Evolutionary conservation across 768 basidiomycete species (phyloP).

Genomic region (Leccinellum rugosiceps): DNA sequence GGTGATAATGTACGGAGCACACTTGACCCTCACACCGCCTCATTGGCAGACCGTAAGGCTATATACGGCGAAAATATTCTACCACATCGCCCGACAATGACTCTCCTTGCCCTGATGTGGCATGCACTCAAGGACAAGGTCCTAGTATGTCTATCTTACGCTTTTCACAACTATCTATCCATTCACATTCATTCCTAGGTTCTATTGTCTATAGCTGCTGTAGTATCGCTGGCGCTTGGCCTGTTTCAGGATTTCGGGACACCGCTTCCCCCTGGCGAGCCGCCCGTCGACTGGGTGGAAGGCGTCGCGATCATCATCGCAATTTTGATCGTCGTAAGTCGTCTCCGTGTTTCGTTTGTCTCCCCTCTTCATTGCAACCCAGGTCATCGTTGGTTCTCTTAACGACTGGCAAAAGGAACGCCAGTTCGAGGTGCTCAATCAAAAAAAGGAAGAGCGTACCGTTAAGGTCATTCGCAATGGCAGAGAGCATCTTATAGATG

Average conservation of each 20-base stretch:
- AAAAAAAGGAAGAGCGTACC: constrained; percentile 91
- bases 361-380: neutral
- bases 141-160: constrained; percentile 48
- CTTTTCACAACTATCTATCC: neutral
- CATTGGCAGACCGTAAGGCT: constrained; percentile 56
- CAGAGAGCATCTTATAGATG: constrained; percentile 67
- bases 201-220: constrained; percentile 86
- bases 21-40: constrained; percentile 32
- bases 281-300: constrained; percentile 96
- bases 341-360: neutral
- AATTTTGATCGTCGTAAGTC: constrained; percentile 66
- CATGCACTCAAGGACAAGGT: constrained; percentile 88
- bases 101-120: constrained; percentile 77
- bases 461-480: constrained; percentile 81
- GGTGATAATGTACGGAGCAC: neutral
- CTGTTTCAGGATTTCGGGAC: constrained; percentile 91
- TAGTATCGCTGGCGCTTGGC: constrained; percentile 90
- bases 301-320: constrained; percentile 82
- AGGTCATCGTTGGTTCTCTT: constrained; percentile 88
- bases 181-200: constrained; percentile 46
- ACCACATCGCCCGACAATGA: constrained; percentile 66
- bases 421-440: constrained; percentile 90
- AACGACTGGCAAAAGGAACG: constrained; percentile 99
- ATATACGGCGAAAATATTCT: constrained; percentile 78
- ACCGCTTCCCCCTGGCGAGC: constrained; percentile 51